Conservation (phyloP, 2,329 filamentous ascomycete species). For the Xylaria sp. region DNA sequence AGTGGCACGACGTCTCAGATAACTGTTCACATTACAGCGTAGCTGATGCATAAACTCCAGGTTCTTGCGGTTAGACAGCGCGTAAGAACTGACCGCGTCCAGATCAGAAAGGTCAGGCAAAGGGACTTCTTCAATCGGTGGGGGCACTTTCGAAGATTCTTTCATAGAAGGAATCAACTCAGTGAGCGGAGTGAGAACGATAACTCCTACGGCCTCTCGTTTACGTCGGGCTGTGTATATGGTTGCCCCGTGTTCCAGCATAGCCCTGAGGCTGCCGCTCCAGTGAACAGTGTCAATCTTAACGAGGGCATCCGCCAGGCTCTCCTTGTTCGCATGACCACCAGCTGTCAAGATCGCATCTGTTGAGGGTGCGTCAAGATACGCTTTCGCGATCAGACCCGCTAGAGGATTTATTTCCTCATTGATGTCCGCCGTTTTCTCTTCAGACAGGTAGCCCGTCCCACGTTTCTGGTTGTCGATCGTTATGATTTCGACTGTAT, state of each 20-base stretch:
- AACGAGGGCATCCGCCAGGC: constrained; percentile 18
- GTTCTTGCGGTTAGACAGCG: not conserved
- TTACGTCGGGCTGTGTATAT: constrained; percentile 12
- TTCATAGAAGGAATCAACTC: not conserved
- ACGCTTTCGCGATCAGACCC: constrained; percentile 9
- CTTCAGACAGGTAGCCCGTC: not conserved
- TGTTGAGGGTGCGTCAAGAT: not conserved
- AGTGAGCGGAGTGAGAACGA: not conserved
- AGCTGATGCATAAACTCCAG: constrained; percentile 1
- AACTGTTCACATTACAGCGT: not conserved
- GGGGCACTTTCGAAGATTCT: not conserved
- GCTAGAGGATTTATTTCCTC: not conserved
- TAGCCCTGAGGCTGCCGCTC: not conserved
- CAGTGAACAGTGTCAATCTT: not conserved
- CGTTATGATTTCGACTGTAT: not conserved
- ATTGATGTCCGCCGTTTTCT: not conserved
- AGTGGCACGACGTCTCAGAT: not conserved
- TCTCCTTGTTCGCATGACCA: constrained; percentile 9
- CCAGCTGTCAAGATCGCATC: constrained; percentile 10
- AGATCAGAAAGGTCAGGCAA: not conserved
- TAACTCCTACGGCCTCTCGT: constrained; percentile 21
- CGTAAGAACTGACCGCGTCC: constrained; percentile 10
- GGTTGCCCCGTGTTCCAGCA: constrained; percentile 1
- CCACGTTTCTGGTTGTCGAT: not conserved
- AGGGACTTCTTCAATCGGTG: not conserved